Evolutionary conservation across 2,329 filamentous ascomycete species (phyloP), one percentile per base, ranked within the genome.

Genomic region (Penicillium capsulatum): DNA sequence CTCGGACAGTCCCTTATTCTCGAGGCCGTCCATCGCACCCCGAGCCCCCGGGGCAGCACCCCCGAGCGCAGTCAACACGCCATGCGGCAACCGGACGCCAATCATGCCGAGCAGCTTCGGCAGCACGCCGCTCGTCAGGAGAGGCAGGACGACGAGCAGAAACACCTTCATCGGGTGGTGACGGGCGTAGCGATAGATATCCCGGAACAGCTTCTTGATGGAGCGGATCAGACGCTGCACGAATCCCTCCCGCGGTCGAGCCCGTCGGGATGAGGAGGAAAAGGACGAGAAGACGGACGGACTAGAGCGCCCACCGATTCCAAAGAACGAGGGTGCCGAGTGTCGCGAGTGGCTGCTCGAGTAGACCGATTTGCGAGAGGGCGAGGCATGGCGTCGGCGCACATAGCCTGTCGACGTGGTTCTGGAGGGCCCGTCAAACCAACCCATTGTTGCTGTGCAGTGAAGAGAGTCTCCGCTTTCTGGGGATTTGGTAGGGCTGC

Each of bases 81-180:
- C 66, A 4, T 73, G 72, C 1, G 90, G 90, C 48, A 95, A 65
- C 47, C 83, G 76, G 45, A 97, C 72, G 15, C 90, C 90, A 64
- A 96, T 85, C 59, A 82, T 80, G 26, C 79, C 78, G 31, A 95
- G 76, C 31, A 96, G 71, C 32, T 84, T 86, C 7, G 82, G 82
- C 51, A 96, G 68, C 17, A 86, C 84, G 20, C 91, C 91, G 36
- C 87, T 87, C 1, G 84, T 89, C 56, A 96, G 71, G 42, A 97
- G 75, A 7, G 91, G 91, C 77, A 96, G 80, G 56, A 96, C 77
- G 47, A 95, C 83, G 47, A 89, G 77, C 72, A 86, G 74, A 71
- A 96, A 86, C 33, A 94, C 86, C 69, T 94, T 94, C 60, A 88
- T 69, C 0, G 90, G 91, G 68, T 96, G 84, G 26, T 80, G 76